Evolutionary conservation across 768 basidiomycete species (phyloP), one percentile per base, ranked within the genome.

Genomic region (Boletus rufocinnamomeus): DNA sequence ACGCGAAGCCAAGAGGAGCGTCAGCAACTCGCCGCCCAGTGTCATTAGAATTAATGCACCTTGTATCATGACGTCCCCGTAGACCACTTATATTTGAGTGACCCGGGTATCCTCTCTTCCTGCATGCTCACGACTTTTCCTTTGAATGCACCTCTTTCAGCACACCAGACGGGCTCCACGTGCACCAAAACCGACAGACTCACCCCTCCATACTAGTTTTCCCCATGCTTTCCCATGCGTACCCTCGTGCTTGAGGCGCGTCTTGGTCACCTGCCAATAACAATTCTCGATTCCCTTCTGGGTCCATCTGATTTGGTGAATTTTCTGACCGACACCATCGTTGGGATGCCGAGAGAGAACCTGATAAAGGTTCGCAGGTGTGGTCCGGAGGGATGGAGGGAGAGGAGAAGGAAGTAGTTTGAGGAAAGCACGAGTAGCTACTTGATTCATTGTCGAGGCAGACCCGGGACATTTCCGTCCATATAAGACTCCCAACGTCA

Each of bases 181-280:
- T 16, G 27, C 41, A 43, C 47, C 25, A 57, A 35, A 52, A 40
- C 10, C 16, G 1, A 40, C 23, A 48, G 30, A 74, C 84, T 58
- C 52, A 92, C 92, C 90, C 77, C 80, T 84, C 90, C 91, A 94
- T 55, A 85, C 80, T 6, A 93, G 75, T 58, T 78, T 77, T 8
- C 92, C 92, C 93, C 93, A 94, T 19, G 84, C 91, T 71, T 87
- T 92, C 2, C 92, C 92, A 64, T 92, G 88, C 28, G 72, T 77
- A 28, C 91, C 91, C 62, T 86, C 85, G 44, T 77, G 76, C 72
- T 93, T 94, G 69, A 93, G 84, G 60, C 77, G 76, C 34, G 88
- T 80, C 66, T 82, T 79, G 4, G 91, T 92, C 43, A 94, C 80
- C 37, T 82, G 71, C 92, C 93, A 94, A 69, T 84, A 91, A 57